phyloP scores from a whole-genome alignment of 108 stramenopile species.

The Cyclotella kingstonii region DNA sequence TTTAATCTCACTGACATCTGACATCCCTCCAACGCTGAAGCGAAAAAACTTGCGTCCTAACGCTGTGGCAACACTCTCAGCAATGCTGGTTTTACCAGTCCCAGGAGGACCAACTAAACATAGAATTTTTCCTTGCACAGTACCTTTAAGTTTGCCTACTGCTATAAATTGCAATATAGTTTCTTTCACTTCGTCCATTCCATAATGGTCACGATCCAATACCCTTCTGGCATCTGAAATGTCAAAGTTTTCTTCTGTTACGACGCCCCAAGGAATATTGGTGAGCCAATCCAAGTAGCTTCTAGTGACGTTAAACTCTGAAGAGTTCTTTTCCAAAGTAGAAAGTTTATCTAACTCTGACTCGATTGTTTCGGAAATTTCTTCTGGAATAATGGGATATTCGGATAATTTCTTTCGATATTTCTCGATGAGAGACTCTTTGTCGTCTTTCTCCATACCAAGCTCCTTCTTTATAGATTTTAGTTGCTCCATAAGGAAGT shows the following conservation, averaged over 20 bases:
- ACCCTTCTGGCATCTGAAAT: slow-evolving; percentile 65
- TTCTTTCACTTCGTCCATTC: slow-evolving; percentile 95
- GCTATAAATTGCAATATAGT: slow-evolving; percentile 98
- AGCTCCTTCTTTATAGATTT: slow-evolving; percentile 99
- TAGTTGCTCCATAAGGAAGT: slow-evolving; percentile 96
- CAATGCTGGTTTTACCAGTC: slow-evolving; percentile 77
- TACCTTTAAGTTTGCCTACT: slow-evolving; percentile 91
- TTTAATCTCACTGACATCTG: slow-evolving; percentile 96
- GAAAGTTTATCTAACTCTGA: slow-evolving; percentile 91
- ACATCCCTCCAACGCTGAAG: slow-evolving; percentile 94
- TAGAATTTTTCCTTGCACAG: slow-evolving; percentile 94
- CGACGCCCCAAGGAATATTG: slow-evolving; percentile 89
- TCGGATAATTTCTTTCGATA: slow-evolving; percentile 78
- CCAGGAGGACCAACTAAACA: slow-evolving; percentile 96
- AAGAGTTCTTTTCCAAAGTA: slow-evolving; percentile 91
- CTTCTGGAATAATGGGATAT: slow-evolving; percentile 68
- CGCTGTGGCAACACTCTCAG: slow-evolving; percentile 88
- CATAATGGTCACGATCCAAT: slow-evolving; percentile 94
- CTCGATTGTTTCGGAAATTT: slow-evolving; percentile 76
- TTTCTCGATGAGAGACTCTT: slow-evolving; percentile 90
- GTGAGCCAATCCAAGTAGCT: slow-evolving; percentile 97
- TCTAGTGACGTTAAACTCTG: slow-evolving; percentile 95
- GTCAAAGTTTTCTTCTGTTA: slow-evolving; percentile 89
- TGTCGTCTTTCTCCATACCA: slow-evolving; percentile 98
- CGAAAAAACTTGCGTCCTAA: slow-evolving; percentile 94